phyloP scores from a whole-genome alignment of 202 grass and related monocot genomes.

The Panicum virgatum region DNA sequence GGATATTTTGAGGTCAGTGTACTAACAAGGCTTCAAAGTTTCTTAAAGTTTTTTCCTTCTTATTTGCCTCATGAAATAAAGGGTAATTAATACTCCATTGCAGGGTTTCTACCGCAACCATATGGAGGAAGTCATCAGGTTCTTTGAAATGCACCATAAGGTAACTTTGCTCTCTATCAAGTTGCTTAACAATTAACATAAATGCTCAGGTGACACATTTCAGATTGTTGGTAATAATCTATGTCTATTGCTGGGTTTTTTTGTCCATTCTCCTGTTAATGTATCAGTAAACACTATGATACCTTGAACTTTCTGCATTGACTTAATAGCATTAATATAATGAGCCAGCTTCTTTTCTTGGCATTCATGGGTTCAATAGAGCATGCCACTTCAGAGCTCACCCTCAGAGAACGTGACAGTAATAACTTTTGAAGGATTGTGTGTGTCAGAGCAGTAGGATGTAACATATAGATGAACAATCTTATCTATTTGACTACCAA shows the following conservation, averaged over 20 bases:
- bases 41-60: slow-evolving; percentile 13
- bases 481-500: neutral
- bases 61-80: neutral
- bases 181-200: slow-evolving; percentile 32
- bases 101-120: slow-evolving; percentile 99
- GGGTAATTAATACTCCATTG: slow-evolving; percentile 31
- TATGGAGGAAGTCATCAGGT: slow-evolving; percentile 99
- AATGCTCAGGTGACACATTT: neutral
- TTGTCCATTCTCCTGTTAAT: slow-evolving; percentile 1
- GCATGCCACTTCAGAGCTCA: neutral
- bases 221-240: neutral
- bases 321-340: neutral
- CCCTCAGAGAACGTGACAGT: neutral
- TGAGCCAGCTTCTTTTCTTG: neutral
- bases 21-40: slow-evolving; percentile 16
- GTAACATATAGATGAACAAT: neutral
- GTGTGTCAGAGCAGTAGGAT: neutral
- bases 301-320: slow-evolving; percentile 10
- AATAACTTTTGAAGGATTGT: slow-evolving; percentile 2
- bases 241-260: neutral
- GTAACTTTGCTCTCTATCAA: slow-evolving; percentile 45
- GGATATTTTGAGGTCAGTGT: slow-evolving; percentile 96
- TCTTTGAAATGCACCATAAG: slow-evolving; percentile 99
- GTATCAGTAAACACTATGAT: neutral
- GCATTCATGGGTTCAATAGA: neutral